A percentile compares a stretch with the other conserved stretches of the same genome.
phyloP scores from a whole-genome alignment of 2,329 filamentous ascomycete species.

The Zasmidium cellare region DNA sequence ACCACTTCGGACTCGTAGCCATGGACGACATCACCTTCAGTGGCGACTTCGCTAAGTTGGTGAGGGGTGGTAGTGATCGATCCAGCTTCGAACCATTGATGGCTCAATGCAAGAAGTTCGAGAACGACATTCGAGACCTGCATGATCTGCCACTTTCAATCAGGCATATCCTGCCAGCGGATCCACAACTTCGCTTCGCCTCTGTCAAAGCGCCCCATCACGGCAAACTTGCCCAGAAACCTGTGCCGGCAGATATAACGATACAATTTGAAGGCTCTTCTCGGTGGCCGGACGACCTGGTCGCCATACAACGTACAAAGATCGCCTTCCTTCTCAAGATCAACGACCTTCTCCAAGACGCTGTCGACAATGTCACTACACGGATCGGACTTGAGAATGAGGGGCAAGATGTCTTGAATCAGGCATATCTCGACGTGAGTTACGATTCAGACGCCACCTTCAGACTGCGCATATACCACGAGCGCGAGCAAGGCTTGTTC shows the following conservation, averaged over 20 bases:
- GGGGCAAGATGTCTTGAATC: slow-evolving; percentile 67
- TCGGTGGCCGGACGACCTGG: slow-evolving; percentile 89
- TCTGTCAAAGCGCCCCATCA: slow-evolving; percentile 58
- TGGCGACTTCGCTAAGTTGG: slow-evolving; percentile 49
- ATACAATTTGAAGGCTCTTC: slow-evolving; percentile 92
- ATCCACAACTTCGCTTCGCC: slow-evolving; percentile 71
- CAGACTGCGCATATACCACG: slow-evolving; percentile 83
- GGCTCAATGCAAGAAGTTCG: slow-evolving; percentile 70
- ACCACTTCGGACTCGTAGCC: slow-evolving; percentile 64
- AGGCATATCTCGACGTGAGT: slow-evolving; percentile 77
- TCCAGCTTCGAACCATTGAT: slow-evolving; percentile 67
- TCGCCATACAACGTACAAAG: slow-evolving; percentile 90
- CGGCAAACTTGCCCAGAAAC: slow-evolving; percentile 43
- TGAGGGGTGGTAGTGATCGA: slow-evolving; percentile 40
- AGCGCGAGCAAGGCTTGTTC: slow-evolving; percentile 78
- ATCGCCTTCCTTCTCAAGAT: slow-evolving; percentile 80
- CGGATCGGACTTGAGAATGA: slow-evolving; percentile 80
- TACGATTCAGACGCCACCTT: slow-evolving; percentile 73
- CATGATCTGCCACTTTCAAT: slow-evolving; percentile 86
- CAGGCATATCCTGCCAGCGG: slow-evolving; percentile 73
- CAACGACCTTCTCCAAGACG: slow-evolving; percentile 67
- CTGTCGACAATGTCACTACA: slow-evolving; percentile 61
- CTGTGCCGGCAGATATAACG: slow-evolving; percentile 69
- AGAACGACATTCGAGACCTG: slow-evolving; percentile 73
- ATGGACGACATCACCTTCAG: slow-evolving; percentile 47